Evolutionary conservation across 75 land plant species (phyloP).

Genomic region (Cunninghamia lanceolata): DNA sequence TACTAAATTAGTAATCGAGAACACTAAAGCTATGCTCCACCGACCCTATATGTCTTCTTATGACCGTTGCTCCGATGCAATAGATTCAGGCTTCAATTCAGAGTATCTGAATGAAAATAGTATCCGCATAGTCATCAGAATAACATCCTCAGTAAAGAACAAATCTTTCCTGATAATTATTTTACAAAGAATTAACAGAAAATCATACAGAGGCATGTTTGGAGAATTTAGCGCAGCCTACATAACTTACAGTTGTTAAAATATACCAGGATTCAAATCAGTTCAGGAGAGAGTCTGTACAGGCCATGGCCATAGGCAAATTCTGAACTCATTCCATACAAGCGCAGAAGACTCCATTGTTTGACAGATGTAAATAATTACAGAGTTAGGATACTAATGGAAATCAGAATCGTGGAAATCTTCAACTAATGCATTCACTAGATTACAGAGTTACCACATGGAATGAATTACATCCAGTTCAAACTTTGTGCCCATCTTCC

Average conservation of each 20-base stretch:
- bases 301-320: background rate
- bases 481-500: background rate
- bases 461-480: background rate
- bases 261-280: background rate
- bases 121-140: background rate
- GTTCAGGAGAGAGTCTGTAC: background rate
- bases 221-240: background rate
- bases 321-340: background rate
- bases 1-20: no score
- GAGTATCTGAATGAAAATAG: no score
- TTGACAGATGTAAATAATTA: background rate
- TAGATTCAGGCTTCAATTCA: no score
- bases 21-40: no score
- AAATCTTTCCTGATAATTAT: background rate
- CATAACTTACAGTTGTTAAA: background rate
- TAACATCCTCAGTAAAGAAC: background rate
- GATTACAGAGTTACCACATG: background rate
- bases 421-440: background rate
- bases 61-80: no score
- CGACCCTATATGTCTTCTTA: no score
- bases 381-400: background rate
- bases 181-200: background rate
- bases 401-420: background rate
- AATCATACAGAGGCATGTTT: background rate
- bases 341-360: background rate